Percentiles rank a stretch among this genome's conserved stretches.
phyloP scores from a whole-genome alignment of 1,284 basidiomycete species.

The Leccinum pallidistipes region DNA sequence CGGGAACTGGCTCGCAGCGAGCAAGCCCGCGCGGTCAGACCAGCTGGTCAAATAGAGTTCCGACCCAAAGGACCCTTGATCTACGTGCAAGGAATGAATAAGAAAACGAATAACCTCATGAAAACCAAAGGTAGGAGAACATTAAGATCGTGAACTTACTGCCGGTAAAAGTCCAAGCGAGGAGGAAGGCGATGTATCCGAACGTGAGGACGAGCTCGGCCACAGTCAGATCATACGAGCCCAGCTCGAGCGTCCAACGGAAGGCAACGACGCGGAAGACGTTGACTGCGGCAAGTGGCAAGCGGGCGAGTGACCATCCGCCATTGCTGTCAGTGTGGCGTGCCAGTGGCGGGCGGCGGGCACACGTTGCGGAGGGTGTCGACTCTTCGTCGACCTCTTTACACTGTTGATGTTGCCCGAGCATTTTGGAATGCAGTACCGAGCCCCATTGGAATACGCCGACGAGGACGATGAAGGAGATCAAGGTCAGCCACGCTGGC shows the following conservation, averaged over 20 bases:
- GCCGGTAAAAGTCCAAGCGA: constrained; percentile 50
- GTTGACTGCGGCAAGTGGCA: constrained; percentile 43
- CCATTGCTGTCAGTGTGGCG: not conserved
- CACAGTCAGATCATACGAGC: constrained; percentile 46
- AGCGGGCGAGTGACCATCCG: constrained; percentile 23
- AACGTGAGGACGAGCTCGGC: constrained; percentile 47
- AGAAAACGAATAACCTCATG: constrained; percentile 1
- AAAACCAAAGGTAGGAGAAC: not conserved
- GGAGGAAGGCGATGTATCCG: constrained; percentile 46
- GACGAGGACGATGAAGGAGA: constrained; percentile 42
- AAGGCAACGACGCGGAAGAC: constrained; percentile 49
- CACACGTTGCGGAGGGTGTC: not conserved
- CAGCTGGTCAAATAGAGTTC: constrained; percentile 43
- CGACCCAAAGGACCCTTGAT: constrained; percentile 36
- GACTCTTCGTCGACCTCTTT: constrained; percentile 24
- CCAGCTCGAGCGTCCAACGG: constrained; percentile 47
- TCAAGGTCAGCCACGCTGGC: constrained; percentile 46
- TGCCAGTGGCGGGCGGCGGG: not conserved
- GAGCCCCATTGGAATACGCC: constrained; percentile 38
- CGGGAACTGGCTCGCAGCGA: constrained; percentile 58
- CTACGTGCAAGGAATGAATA: constrained; percentile 25
- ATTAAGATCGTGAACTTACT: constrained; percentile 36
- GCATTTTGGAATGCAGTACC: constrained; percentile 29
- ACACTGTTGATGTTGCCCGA: not conserved
- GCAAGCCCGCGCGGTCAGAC: constrained; percentile 48